phyloP scores from a whole-genome alignment of 2,329 filamentous ascomycete genomes.

The Xylaria sp. region DNA sequence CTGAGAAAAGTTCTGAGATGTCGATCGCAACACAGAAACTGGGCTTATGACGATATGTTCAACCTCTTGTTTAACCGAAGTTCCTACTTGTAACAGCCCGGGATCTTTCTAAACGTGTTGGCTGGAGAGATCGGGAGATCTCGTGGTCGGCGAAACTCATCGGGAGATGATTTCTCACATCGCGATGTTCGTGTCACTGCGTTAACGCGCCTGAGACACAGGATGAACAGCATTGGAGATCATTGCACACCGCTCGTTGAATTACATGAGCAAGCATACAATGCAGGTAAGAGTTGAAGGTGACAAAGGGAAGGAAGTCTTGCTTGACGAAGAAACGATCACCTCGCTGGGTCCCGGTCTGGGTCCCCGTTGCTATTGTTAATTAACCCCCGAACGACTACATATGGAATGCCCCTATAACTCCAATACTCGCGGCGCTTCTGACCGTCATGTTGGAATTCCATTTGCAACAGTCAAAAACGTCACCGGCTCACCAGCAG shows the following conservation, averaged over 20 bases:
- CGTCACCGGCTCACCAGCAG: not conserved
- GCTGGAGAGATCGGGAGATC: too few relatives aligned
- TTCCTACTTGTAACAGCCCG: too few relatives aligned
- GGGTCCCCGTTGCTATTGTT: not conserved
- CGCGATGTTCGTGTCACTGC: not conserved
- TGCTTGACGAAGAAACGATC: not conserved
- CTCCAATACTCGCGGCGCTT: not conserved
- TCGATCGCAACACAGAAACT: not conserved
- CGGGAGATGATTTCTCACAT: too few relatives aligned
- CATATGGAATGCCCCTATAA: not conserved
- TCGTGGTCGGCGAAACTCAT: too few relatives aligned
- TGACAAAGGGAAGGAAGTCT: not conserved
- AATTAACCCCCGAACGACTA: not conserved
- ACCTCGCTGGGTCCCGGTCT: not conserved
- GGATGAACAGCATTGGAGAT: not conserved
- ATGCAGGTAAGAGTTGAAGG: not conserved
- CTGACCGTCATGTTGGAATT: not conserved
- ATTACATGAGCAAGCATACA: not conserved
- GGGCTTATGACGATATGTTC: not conserved
- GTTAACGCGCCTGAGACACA: conserved; percentile 2
- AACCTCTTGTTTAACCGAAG: not conserved
- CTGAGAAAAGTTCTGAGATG: not conserved
- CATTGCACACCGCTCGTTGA: not conserved
- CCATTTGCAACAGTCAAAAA: not conserved
- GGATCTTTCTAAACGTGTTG: too few relatives aligned